Base-by-base conservation (phyloP, 2,329 filamentous ascomycete species). In the Stagonosporopsis chrysanthemi region DNA sequence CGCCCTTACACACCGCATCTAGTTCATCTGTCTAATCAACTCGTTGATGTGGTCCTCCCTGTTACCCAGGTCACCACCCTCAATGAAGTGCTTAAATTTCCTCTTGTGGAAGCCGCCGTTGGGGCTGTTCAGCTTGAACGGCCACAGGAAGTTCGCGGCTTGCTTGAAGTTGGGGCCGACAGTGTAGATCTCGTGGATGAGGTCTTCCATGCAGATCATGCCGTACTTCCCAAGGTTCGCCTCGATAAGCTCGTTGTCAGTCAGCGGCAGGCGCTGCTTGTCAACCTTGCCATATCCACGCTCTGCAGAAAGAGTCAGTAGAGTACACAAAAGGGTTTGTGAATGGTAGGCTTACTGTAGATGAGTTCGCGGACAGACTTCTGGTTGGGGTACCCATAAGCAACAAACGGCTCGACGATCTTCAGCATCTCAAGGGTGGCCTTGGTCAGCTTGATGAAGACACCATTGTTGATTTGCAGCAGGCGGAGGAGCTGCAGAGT, bases 381-480 rank as follows among this genome's bases (percentile, higher is more conserved):
- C 68, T 98, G 90, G 88, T 97, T 98, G 82, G 95, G 95, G 86
- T 98, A 98, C 81, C 95, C 95, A 82, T 98, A 99, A 77, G 95
- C 94, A 74, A 99, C 90, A 88, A 95, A 99, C 73, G 95, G 95
- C 88, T 99, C 95, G 80, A 99, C 92, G 70, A 98, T 75, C 86
- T 94, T 96, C 79, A 97, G 86, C 93, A 97, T 97, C 88, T 97
- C 93, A 61, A 76, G 88, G 76, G 94, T 98, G 70, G 95, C 95
- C 90, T 98, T 99, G 84, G 93, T 98, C 78, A 97, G 86, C 78
- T 88, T 90, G 83, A 99, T 86, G 85, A 99, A 99, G 82, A 97
- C 92, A 82, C 94, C 95, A 82, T 97, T 98, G 91, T 99, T 99
- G 90, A 99, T 99, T 87, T 99, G 95, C 77, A 99, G 90, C 70